Evolutionary conservation across 148 eudicot species (phyloP), one percentile per base, ranked within the genome.

Genomic region (Camellia lanceoleosa): DNA sequence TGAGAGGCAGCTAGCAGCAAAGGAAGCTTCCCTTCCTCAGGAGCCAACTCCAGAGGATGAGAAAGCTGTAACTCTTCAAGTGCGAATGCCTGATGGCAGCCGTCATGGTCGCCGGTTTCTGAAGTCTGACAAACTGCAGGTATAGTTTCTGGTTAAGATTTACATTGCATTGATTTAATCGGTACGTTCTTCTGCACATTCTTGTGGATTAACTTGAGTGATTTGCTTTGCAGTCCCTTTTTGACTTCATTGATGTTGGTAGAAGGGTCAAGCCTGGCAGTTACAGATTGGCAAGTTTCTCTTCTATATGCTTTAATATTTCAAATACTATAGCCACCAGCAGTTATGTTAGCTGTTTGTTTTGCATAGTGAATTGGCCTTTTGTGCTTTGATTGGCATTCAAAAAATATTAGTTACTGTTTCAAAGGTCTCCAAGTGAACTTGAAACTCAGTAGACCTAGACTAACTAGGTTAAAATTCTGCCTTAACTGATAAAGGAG

Each of bases 21-120:
- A 96, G 87, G 94, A 93, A 84, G 92, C 98, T 74, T 96, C 99
- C 73, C 98, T 96, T 82, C 99, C 99, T 4, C 86, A 83, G 71
- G 99, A 92, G 83, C 99, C 99, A 74, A 69, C 92, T 74, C n/a
- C 84, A 70, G 91, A 90, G 82, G 89, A 90, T 81, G 99, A 89
- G 68, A 91, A 92, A 87, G 92, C 92, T 42, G 89, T 97, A 7
- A 97, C 86, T 46, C 97, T 97, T 78, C 92, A 92, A 72, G 95
- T 97, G 80, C 88, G 90, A 83, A 90, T 97, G 99, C 97, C 99
- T 58, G 95, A 97, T 88, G 98, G 99, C 73, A 91, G 86, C 77
- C 90, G 99, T 43, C 93, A 76, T 82, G 97, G 98, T 41, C 94
- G 98, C 59, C 85, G 98, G 63, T 97, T 94, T 83, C 82, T 84